Evolutionary conservation across 106 monocot species (phyloP).

Genomic region (Phalaenopsis equestris): DNA sequence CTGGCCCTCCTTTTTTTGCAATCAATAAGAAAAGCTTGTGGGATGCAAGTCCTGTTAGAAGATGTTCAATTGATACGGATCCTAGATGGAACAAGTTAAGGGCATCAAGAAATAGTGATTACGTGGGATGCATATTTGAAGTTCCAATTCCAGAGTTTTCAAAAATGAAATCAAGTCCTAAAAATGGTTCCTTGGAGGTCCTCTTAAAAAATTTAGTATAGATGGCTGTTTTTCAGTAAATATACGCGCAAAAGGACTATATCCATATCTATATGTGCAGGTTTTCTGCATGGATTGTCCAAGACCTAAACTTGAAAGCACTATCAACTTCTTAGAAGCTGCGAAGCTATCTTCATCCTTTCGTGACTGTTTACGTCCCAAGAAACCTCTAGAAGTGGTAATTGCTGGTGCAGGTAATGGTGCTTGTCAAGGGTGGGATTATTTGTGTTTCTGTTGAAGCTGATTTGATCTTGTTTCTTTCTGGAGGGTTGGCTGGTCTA

Average conservation of each 20-base stretch:
- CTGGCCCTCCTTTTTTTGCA: constrained; percentile 20
- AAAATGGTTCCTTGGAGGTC: constrained; percentile 32
- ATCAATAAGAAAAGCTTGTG: constrained; percentile 9
- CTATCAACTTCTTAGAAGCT: constrained; percentile 83
- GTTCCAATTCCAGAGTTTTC: constrained; percentile 2
- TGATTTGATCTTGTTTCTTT: constrained; percentile 3
- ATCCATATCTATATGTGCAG: constrained; percentile 10
- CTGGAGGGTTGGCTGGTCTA: constrained; percentile 89
- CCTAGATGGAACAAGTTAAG: constrained; percentile 10
- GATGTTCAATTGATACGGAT: constrained; percentile 6
- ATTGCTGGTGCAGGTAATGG: constrained; percentile 78
- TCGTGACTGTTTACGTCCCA: constrained; percentile 36
- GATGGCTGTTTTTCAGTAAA: background rate
- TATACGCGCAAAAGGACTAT: background rate
- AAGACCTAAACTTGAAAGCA: constrained; percentile 77
- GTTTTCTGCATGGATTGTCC: constrained; percentile 40
- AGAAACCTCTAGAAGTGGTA: constrained; percentile 61
- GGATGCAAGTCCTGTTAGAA: constrained; percentile 13
- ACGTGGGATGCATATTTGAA: constrained; percentile 18
- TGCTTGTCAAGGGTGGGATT: background rate
- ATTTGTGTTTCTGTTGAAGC: background rate
- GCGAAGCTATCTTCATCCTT: constrained; percentile 66
- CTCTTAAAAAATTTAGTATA: background rate
- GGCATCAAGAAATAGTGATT: constrained; percentile 32
- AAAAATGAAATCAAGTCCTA: constrained; percentile 4